Percentiles rank a stretch among this genome's conserved stretches.
These are phyloP conservation scores for Knoxia roxburghii DNA, from an alignment of 257 asterid species.

Conservation along the genomic window DNA sequence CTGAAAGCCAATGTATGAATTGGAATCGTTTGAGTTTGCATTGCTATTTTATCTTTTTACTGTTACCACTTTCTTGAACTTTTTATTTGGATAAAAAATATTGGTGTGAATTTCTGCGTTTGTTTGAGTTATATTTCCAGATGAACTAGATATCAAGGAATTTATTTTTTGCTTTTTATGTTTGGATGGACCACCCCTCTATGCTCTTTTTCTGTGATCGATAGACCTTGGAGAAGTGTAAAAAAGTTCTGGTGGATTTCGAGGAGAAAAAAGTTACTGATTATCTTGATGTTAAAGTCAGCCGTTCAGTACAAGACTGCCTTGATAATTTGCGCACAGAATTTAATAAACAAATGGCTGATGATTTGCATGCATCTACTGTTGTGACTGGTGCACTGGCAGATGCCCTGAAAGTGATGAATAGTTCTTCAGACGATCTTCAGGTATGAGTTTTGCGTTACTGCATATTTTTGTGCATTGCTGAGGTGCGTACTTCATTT, in stretches of 20 bases:
- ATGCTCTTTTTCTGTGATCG: constrained; percentile 19
- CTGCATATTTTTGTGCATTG: neutral
- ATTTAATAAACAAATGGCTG: constrained; percentile 57
- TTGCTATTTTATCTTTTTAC: neutral
- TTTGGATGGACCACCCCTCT: neutral
- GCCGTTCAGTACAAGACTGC: constrained; percentile 46
- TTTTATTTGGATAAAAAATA: neutral
- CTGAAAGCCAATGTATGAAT: neutral
- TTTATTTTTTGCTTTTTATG: neutral
- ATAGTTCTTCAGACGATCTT: constrained; percentile 40
- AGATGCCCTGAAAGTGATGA: constrained; percentile 57
- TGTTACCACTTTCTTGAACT: neutral
- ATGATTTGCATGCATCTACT: constrained; percentile 79
- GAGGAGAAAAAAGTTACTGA: constrained; percentile 33
- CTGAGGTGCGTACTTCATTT: neutral
- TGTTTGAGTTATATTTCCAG: neutral
- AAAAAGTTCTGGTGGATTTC: constrained; percentile 37
- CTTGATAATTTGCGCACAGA: constrained; percentile 52
- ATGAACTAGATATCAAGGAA: no score
- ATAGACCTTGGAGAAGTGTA: constrained; percentile 67
- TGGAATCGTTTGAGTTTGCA: neutral
- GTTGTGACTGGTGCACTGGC: constrained; percentile 55
- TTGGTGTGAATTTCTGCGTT: neutral
- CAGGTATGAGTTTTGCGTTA: constrained; percentile 37
- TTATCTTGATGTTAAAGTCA: constrained; percentile 32